Base-by-base conservation (phyloP, 2,329 filamentous ascomycete species). In the Ascochyta lentis region DNA sequence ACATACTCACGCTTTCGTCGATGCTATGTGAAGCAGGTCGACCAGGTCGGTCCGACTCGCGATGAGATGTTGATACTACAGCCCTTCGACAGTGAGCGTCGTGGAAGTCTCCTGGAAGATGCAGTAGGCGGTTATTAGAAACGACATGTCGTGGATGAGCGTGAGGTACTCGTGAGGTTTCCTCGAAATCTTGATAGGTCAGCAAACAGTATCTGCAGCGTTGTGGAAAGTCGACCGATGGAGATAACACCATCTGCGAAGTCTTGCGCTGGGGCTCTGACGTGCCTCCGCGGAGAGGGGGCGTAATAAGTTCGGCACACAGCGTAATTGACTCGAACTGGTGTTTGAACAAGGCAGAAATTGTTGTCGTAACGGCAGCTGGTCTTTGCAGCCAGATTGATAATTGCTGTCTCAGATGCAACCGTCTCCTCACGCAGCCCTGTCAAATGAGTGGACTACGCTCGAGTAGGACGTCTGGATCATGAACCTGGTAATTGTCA, bases 11-110 rank as follows among this genome's bases (percentile, higher is more conserved):
- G 47, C 27, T 51, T 49, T 39, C 53, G 15, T 51, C 50, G 22
- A 43, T 47, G 12, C 16, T 13, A 16, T 47, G 13, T 50, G 47
- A 38, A 46, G 29, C 1, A 77, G 76, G 51, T 81, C 76, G 43
- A 74, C 72, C 54, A 77, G 65, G 55, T 80, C 65, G 37, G 78
- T 71, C 43, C 73, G 63, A 59, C 75, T 77, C 55, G 59, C 49
- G 50, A 65, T 16, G 37, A 13, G 7, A 9, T 15, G 47, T 29
- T 3, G 22, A 8, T 8, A 10, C 3, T 42, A 13, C 37, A 23
- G 22, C 19, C 15, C 15, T n/a, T 27, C 15, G 6, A 19, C 38
- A 8, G 7, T 10, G 8, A 29, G 24, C 12, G 26, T 26, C 15
- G 6, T 16, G 3, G n/a, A 29, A 19, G 4, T 12, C 22, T 8